Evolutionary conservation across 805 yeast species (phyloP).

Genomic region (Brettanomyces sp.): DNA sequence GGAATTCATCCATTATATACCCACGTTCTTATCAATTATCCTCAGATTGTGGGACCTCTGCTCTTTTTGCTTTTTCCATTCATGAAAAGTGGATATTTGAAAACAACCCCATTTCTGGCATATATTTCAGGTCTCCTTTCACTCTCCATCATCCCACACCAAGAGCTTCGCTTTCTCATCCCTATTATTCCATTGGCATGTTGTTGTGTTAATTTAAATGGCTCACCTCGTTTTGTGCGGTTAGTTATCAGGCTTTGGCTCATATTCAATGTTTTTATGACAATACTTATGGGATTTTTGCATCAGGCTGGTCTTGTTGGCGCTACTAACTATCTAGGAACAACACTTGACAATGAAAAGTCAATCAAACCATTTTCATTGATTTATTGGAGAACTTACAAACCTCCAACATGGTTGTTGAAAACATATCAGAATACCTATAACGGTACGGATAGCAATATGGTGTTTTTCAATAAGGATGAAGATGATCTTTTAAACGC

Average conservation of each 20-base stretch:
- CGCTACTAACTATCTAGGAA: slow-evolving; percentile 36
- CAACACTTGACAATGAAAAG: slow-evolving; percentile 10
- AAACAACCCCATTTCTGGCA: slow-evolving; percentile 49
- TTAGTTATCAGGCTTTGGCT: slow-evolving; percentile 41
- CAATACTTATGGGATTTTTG: slow-evolving; percentile 61
- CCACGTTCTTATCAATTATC: slow-evolving; percentile 67
- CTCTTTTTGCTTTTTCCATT: slow-evolving; percentile 35
- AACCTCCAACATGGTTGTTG: slow-evolving; percentile 83
- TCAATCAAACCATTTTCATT: slow-evolving; percentile 27
- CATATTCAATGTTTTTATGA: slow-evolving; percentile 50
- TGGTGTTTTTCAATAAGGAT: slow-evolving; percentile 10
- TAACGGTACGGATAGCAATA: too few relatives aligned
- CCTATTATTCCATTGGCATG: slow-evolving; percentile 62
- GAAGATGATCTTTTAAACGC: slow-evolving; percentile 14
- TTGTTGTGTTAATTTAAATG: neutral
- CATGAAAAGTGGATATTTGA: slow-evolving; percentile 27
- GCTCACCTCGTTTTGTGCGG: slow-evolving; percentile 8
- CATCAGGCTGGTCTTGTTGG: slow-evolving; percentile 91
- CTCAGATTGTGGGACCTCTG: slow-evolving; percentile 77
- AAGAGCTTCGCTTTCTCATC: slow-evolving; percentile 78
- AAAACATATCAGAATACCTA: neutral
- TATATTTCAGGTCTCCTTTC: slow-evolving; percentile 50
- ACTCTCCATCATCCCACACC: slow-evolving; percentile 78
- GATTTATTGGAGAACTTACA: slow-evolving; percentile 90
- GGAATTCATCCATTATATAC: slow-evolving; percentile 77